These are phyloP conservation scores for Xylaria acuta DNA, from an alignment of 495 filamentous ascomycete species.

Conservation along the genomic window DNA sequence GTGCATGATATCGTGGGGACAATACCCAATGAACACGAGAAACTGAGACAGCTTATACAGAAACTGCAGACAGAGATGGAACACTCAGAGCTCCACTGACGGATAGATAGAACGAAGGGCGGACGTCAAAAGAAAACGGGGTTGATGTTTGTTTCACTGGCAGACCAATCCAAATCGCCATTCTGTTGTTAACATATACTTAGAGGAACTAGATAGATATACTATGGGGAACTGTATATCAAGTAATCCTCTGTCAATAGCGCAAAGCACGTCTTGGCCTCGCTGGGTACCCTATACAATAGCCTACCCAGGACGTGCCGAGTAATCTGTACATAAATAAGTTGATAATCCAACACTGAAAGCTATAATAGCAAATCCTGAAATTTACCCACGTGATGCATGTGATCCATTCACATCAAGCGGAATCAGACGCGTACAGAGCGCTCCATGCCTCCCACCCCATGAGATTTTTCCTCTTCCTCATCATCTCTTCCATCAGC, in stretches of 20 bases:
- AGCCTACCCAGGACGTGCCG: too few relatives aligned
- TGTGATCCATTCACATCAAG: too few relatives aligned
- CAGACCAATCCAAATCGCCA: neutral
- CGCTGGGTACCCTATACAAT: too few relatives aligned
- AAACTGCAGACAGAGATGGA: conserved; percentile 5
- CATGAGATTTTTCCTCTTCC: neutral
- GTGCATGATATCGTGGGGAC: neutral
- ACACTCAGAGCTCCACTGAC: neutral
- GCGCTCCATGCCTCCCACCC: neutral
- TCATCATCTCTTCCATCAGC: neutral
- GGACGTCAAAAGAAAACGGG: neutral
- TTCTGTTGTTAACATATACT: neutral
- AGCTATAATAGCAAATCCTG: too few relatives aligned
- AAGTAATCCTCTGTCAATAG: neutral
- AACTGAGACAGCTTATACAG: neutral
- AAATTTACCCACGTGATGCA: neutral
- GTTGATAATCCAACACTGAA: neutral
- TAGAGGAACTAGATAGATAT: neutral
- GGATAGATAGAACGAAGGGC: neutral
- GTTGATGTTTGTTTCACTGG: neutral
- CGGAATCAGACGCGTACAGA: too few relatives aligned
- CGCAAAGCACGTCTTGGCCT: too few relatives aligned
- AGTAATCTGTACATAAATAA: too few relatives aligned
- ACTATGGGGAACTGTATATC: neutral
- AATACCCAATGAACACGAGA: neutral